Conservation (phyloP, 495 filamentous ascomycete species). For the Penicillium waksmanii region DNA sequence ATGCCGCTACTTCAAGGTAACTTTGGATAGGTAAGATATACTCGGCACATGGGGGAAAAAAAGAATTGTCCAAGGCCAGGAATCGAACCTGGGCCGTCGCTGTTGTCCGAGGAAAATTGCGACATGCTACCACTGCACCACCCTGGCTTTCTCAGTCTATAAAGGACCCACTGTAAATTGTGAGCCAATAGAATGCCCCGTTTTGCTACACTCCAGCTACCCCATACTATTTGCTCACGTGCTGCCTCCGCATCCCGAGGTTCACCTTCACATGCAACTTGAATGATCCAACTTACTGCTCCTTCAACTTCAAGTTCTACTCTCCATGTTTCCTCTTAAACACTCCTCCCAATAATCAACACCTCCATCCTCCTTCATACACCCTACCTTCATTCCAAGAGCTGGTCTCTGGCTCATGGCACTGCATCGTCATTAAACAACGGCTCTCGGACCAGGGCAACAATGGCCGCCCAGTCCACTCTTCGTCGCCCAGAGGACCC, state of each 20-base stretch:
- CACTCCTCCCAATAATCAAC: neutral
- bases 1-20: too few relatives aligned
- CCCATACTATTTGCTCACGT: constrained; percentile 31
- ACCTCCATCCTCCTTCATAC: neutral
- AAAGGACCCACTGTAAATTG: too few relatives aligned
- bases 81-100: too few relatives aligned
- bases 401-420: constrained; percentile 23
- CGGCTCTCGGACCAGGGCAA: constrained; percentile 20
- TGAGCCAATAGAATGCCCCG: too few relatives aligned
- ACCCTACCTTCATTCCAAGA: too few relatives aligned
- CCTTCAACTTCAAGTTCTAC: constrained; percentile 6
- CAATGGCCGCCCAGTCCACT: constrained; percentile 87
- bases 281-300: constrained; percentile 27
- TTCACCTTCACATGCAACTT: constrained; percentile 39
- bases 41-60: too few relatives aligned
- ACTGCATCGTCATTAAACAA: constrained; percentile 7
- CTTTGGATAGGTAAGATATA: neutral
- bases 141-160: too few relatives aligned
- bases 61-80: neutral
- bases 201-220: neutral
- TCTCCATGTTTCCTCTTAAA: constrained; percentile 13
- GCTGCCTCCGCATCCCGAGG: constrained; percentile 33
- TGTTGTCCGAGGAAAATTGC: too few relatives aligned
- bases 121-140: too few relatives aligned
- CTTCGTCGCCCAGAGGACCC: constrained; percentile 72